Percentiles rank a stretch among this genome's conserved stretches.
Evolutionary conservation across 805 yeast species (phyloP).

Genomic region (Pichia paraexigua): DNA sequence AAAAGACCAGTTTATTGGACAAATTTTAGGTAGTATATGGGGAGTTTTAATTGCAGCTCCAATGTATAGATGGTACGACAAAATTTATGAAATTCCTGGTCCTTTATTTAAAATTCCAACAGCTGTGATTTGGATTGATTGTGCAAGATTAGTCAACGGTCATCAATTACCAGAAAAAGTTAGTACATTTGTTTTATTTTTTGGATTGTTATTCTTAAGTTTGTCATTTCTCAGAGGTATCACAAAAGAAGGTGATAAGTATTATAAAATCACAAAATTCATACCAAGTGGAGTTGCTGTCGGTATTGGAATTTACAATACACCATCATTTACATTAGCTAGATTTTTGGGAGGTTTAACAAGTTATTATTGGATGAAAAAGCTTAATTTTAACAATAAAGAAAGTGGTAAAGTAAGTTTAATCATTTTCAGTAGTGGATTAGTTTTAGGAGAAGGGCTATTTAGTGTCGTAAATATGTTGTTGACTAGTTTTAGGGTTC

Average conservation of each 20-base stretch:
- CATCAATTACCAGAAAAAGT: constrained; percentile 82
- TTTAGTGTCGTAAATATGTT: constrained; percentile 77
- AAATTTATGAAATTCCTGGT: constrained; percentile 81
- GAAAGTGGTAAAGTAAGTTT: constrained; percentile 46
- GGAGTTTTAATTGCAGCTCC: constrained; percentile 72
- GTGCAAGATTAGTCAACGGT: constrained; percentile 88
- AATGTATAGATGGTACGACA: constrained; percentile 75
- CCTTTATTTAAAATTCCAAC: constrained; percentile 82
- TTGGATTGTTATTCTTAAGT: constrained; percentile 62
- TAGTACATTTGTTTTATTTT: constrained; percentile 44
- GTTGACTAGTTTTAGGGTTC: constrained; percentile 59
- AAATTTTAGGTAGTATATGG: constrained; percentile 79
- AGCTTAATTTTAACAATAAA: constrained; percentile 10
- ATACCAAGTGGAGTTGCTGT: constrained; percentile 95
- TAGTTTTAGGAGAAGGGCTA: constrained; percentile 90
- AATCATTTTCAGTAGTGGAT: constrained; percentile 86
- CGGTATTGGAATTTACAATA: constrained; percentile 91
- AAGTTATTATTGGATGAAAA: constrained; percentile 48
- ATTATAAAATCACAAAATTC: constrained; percentile 25
- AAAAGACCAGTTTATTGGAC: constrained; percentile 84
- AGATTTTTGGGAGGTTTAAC: constrained; percentile 82
- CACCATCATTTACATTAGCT: constrained; percentile 90
- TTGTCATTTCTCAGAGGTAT: constrained; percentile 50
- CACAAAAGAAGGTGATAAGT: neutral
- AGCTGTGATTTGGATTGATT: constrained; percentile 93